Base-by-base conservation (phyloP, 2,329 filamentous ascomycete species). In the Colletotrichum truncatum region DNA sequence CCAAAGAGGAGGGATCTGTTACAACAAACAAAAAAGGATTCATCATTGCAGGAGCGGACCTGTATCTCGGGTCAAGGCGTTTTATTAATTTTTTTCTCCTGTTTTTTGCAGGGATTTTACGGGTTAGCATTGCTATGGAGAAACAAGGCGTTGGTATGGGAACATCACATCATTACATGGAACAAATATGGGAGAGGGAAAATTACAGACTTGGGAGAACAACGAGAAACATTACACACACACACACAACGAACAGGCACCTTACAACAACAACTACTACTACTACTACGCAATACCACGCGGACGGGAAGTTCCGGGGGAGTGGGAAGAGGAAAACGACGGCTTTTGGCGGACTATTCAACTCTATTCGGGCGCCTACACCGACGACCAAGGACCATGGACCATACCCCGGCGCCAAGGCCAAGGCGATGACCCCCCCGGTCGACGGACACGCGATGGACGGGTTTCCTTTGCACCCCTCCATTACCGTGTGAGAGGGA, bases 401-500 rank as follows among this genome's bases (percentile, higher is more conserved):
- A 25, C 39, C 39, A 11, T n/a, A n/a, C 48, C 25, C 16, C 30
- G 48, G 48, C 28, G 11, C 48, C 23, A 36, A 23, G 30, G 18
- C 28, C 26, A n/a, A n/a, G n/a, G 26, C 21, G 16, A 11, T 26
- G 14, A 23, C 43, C 43, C 12, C 41, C 48, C 30, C 45, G 16
- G 48, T 52, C 48, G 32, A 36, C 28, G 9, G 12, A 52, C 30
- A 36, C 30, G 30, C 48, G 48, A 34, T 34, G 48, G 28, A 23
- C 7, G 45, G 71, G 66, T 68, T 73, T 46, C 66, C 69, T n/a
- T 66, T 72, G 11, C 59, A 69, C 30, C 43, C 71, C 10, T 21
- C 16, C 18, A 36, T 23, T 51, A 16, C 48, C 30, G 16, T 21
- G 28, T 1, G n/a, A 3, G 30, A 9, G 30, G 18, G 18, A 6